Evolutionary conservation across 192 early-diverging fungal genomes (phyloP).

Genomic region (Backusella psychrophila): DNA sequence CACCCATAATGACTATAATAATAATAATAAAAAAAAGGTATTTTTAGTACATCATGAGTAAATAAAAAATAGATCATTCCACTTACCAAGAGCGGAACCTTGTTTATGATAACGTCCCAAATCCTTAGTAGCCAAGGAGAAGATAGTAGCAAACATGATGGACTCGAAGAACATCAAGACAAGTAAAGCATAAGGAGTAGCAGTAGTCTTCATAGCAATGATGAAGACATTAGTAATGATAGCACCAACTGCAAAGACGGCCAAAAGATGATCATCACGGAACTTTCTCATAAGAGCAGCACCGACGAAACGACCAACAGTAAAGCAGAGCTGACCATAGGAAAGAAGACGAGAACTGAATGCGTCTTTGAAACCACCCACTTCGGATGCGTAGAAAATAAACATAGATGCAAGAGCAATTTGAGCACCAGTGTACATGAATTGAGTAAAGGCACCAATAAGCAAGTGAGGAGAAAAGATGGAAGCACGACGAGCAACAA

Average conservation of each 20-base stretch:
- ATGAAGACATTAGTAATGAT: constrained; percentile 19
- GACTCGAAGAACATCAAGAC: constrained; percentile 34
- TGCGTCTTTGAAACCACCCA: constrained; percentile 14
- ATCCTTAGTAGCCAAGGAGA: constrained; percentile 29
- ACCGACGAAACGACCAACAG: constrained; percentile 33
- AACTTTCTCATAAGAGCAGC: constrained; percentile 22
- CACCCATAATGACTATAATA: constrained; percentile 28
- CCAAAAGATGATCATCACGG: constrained; percentile 20
- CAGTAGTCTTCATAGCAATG: constrained; percentile 16
- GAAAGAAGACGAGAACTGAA: constrained; percentile 20
- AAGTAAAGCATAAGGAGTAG: constrained; percentile 26
- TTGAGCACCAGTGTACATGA: constrained; percentile 38
- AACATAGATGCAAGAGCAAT: constrained; percentile 34
- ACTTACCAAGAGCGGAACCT: constrained; percentile 23
- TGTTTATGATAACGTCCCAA: constrained; percentile 30
- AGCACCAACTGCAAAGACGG: constrained; percentile 10
- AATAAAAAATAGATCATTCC: not conserved
- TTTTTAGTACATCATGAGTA: not conserved
- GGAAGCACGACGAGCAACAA: constrained; percentile 22
- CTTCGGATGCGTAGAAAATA: constrained; percentile 25
- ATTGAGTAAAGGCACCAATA: constrained; percentile 26
- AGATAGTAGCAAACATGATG: constrained; percentile 36
- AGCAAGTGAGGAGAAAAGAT: constrained; percentile 26
- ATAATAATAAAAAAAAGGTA: not conserved
- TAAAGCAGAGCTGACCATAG: constrained; percentile 26